phyloP scores from a whole-genome alignment of 2,329 filamentous ascomycete genomes.

The Colletotrichum scovillei region DNA sequence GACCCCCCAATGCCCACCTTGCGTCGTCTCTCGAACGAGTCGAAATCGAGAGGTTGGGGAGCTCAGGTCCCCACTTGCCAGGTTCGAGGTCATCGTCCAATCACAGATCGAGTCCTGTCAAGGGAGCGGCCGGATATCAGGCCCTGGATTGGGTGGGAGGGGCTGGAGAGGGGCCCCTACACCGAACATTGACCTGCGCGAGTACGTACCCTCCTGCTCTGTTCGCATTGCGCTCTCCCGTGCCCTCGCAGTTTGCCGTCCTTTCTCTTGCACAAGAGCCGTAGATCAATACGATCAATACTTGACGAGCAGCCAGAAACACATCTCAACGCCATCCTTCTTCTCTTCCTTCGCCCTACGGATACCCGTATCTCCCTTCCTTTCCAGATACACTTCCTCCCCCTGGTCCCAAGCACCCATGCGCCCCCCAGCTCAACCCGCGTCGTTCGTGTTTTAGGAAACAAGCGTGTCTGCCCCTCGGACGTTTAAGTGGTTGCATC shows the following conservation, averaged over 20 bases:
- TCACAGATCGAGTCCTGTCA: not conserved
- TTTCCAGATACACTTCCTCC: not conserved
- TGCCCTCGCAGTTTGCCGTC: not conserved
- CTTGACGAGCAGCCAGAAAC: slow-evolving; percentile 18
- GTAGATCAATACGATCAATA: not conserved
- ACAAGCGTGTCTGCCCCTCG: slow-evolving; percentile 5
- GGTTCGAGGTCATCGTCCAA: slow-evolving; percentile 25
- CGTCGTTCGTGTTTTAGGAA: slow-evolving; percentile 13
- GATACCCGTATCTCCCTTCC: not conserved
- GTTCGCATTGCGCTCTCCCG: not conserved
- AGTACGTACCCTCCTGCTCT: not conserved
- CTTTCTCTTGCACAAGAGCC: not conserved
- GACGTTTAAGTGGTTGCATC: slow-evolving; percentile 35
- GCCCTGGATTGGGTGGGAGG: slow-evolving; percentile 22
- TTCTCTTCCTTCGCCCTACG: not conserved
- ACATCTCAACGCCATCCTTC: not conserved
- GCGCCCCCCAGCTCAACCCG: not conserved
- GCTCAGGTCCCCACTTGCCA: slow-evolving; percentile 32
- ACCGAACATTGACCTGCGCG: not conserved
- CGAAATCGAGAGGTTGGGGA: slow-evolving; percentile 50
- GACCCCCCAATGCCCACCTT: slow-evolving; percentile 23
- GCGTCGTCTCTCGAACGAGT: slow-evolving; percentile 9
- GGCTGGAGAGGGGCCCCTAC: not conserved
- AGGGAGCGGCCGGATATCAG: slow-evolving; percentile 25
- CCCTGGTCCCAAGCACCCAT: not conserved